Evolutionary conservation across 345 rosid genomes (phyloP).

Genomic region (Xanthoceras sorbifolium): DNA sequence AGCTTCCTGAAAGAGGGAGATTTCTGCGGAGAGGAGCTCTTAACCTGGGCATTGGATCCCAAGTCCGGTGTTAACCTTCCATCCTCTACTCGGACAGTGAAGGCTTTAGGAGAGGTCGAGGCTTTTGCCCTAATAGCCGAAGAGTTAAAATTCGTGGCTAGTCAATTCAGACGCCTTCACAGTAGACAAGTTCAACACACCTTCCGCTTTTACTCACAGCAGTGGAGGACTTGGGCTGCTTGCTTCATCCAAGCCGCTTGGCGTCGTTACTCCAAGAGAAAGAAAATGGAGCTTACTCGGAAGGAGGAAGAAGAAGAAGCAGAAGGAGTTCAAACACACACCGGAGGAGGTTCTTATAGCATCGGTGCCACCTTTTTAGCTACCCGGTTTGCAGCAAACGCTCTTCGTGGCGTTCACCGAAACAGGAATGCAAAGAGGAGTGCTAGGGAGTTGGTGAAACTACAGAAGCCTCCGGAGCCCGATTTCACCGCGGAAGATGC

Average conservation of each 20-base stretch:
- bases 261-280: conserved; percentile 83
- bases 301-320: conserved; percentile 70
- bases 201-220: conserved; percentile 93
- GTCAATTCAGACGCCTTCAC: conserved; percentile 92
- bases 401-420: conserved; percentile 82
- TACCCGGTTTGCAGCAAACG: conserved; percentile 85
- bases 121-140: conserved; percentile 89
- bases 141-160: conserved; percentile 90
- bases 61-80: conserved; percentile 86
- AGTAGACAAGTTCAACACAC: conserved; percentile 98
- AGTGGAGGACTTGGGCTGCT: conserved; percentile 99
- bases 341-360: conserved; percentile 63
- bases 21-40: conserved; percentile 94
- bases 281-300: conserved; percentile 66
- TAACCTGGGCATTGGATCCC: conserved; percentile 98
- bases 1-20: conserved; percentile 84
- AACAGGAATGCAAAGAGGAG: conserved; percentile 71
- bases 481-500: conserved; percentile 89
- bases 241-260: conserved; percentile 96
- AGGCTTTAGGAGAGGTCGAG: conserved; percentile 84
- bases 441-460: conserved; percentile 67
- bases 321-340: conserved; percentile 41
- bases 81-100: conserved; percentile 94
- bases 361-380: conserved; percentile 91
- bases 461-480: conserved; percentile 93